Base-by-base conservation (phyloP, 2,329 filamentous ascomycete genomes). In the Fusarium sp. region DNA sequence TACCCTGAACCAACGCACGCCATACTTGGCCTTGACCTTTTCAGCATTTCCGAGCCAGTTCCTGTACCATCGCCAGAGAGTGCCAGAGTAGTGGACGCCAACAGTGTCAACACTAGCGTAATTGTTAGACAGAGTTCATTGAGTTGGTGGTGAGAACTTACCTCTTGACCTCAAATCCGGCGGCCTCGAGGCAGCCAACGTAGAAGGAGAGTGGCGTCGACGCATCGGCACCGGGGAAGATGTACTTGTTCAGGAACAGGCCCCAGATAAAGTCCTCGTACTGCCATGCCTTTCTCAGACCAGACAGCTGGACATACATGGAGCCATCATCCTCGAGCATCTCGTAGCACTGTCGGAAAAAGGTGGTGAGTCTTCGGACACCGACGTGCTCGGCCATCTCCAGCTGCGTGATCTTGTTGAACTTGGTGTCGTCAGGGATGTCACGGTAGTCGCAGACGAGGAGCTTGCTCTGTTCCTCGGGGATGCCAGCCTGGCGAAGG, bases 361-460 rank as follows among this genome's bases (percentile, higher is more conserved):
- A 98, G 66, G 85, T 86, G 68, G 87, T 86, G 79, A 98, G 92
- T 84, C 97, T 93, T 76, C 94, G 92, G 63, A 98, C 92, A 84
- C 95, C 95, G 77, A 98, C 95, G 85, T 98, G 95, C 87, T 98
- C 95, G 61, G 94, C 95, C 95, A 98, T 98, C 85, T 98, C 95
- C 52, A 98, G 90, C 84, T 95, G 97, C 74, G 95, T 97, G 81
- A 98, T 98, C 87, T 97, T 97, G 85, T 97, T 91, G 87, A 95
- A 98, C 79, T 92, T 86, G n/a, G 93, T 90, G 43, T 93, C 89
- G 38, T 93, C 89, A 12, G 94, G 93, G 74, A 96, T 95, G 80
- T 98, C 96, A 79, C 95, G 94, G 87, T 98, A 98, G 84, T 98
- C 96, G 89, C 94, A 93, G 89, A 95, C 98, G 68, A 97, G 86